Evolutionary conservation across 2,329 filamentous ascomycete species (phyloP).

Genomic region (Penicillium thymicola): DNA sequence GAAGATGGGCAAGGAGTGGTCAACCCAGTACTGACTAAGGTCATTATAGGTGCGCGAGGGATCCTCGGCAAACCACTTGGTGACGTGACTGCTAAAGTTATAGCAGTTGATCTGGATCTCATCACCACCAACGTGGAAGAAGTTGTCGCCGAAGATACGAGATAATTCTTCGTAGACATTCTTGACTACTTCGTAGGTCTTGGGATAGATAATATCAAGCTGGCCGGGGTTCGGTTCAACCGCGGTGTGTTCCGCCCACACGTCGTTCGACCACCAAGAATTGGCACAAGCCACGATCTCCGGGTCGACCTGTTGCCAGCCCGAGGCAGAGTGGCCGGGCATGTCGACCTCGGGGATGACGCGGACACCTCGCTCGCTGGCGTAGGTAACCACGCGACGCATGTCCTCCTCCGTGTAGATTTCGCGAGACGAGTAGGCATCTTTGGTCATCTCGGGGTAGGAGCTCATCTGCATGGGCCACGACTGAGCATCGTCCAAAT

Average conservation of each 20-base stretch:
- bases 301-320: slow-evolving; percentile 56
- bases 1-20: slow-evolving; percentile 53
- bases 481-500: slow-evolving; percentile 55
- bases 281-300: slow-evolving; percentile 55
- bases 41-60: slow-evolving; percentile 51
- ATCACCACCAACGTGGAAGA: slow-evolving; percentile 57
- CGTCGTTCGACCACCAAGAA: slow-evolving; percentile 61
- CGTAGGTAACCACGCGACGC: slow-evolving; percentile 48
- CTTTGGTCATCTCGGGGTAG: slow-evolving; percentile 53
- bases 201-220: slow-evolving; percentile 55
- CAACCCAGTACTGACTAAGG: slow-evolving; percentile 54
- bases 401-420: slow-evolving; percentile 46
- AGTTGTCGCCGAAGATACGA: slow-evolving; percentile 49
- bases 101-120: slow-evolving; percentile 57
- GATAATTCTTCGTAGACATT: slow-evolving; percentile 56
- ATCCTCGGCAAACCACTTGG: slow-evolving; percentile 51
- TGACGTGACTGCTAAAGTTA: slow-evolving; percentile 53
- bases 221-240: slow-evolving; percentile 57
- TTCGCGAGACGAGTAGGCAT: slow-evolving; percentile 53
- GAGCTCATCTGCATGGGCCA: slow-evolving; percentile 52
- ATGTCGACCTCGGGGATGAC: slow-evolving; percentile 62
- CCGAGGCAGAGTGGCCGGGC: slow-evolving; percentile 56
- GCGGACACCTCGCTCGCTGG: slow-evolving; percentile 55
- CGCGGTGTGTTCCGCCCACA: slow-evolving; percentile 53
- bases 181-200: slow-evolving; percentile 53